Conservation (phyloP, 2,329 filamentous ascomycete species). For the Monosporascus ibericus region DNA sequence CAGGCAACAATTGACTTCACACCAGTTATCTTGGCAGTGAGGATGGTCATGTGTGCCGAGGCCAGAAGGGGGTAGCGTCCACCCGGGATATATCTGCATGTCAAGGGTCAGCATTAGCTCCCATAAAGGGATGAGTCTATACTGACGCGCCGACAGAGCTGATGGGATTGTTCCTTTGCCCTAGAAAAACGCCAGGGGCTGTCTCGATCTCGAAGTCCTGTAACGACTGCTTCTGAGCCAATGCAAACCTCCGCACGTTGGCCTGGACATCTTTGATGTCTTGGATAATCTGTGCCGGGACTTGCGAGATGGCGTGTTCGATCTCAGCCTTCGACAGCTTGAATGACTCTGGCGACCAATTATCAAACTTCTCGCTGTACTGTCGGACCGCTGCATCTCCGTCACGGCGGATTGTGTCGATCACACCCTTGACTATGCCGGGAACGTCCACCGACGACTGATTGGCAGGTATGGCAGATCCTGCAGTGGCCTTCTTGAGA, state of each 20-base stretch:
- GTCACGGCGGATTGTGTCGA: constrained; percentile 37
- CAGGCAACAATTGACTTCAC: constrained; percentile 43
- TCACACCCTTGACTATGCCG: constrained; percentile 39
- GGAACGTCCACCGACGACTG: no score
- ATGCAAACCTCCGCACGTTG: constrained; percentile 43
- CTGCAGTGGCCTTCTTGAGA: no score
- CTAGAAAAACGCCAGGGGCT: constrained; percentile 41
- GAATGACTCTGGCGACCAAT: constrained; percentile 44
- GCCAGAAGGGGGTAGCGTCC: constrained; percentile 48
- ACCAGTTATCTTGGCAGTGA: constrained; percentile 48
- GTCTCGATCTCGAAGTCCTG: constrained; percentile 47
- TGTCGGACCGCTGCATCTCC: constrained; percentile 42
- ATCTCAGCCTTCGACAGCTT: constrained; percentile 40
- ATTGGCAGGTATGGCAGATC: no score
- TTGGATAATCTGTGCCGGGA: constrained; percentile 35
- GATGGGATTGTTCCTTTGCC: constrained; percentile 45
- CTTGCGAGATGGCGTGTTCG: constrained; percentile 34
- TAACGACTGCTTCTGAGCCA: constrained; percentile 38
- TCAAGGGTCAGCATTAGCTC: no score
- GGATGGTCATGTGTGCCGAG: constrained; percentile 49
- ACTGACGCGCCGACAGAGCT: constrained; percentile 32
- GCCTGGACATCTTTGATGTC: constrained; percentile 37
- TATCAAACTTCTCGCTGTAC: constrained; percentile 49
- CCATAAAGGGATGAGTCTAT: no score
- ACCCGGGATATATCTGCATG: constrained; percentile 35